phyloP scores from a whole-genome alignment of 805 yeast species.

The Ogataea degrootiae region DNA sequence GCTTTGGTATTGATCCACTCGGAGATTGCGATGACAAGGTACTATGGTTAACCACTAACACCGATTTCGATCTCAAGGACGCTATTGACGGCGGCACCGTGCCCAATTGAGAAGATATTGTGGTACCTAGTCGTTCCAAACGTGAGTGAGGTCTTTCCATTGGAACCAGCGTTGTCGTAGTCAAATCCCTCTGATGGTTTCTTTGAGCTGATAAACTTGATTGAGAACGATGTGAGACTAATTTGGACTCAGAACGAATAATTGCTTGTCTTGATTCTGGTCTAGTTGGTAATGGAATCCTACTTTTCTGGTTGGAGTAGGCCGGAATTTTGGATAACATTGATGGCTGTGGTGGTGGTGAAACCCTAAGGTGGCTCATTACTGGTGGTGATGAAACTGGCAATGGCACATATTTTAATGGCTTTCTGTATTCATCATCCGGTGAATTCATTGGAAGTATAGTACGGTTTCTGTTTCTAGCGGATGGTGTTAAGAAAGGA shows the following conservation, averaged over 20 bases:
- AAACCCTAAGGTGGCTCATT: background rate
- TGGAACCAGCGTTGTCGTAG: background rate
- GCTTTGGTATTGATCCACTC: constrained; percentile 8
- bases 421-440: constrained; percentile 3
- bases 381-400: constrained; percentile 13
- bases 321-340: background rate
- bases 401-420: constrained; percentile 20
- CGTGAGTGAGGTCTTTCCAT: constrained; percentile 10
- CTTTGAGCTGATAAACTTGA: constrained; percentile 2
- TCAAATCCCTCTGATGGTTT: background rate
- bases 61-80: too few species aligned
- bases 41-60: too few species aligned
- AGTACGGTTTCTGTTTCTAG: constrained; percentile 1
- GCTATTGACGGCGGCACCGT: constrained; percentile 1
- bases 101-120: constrained; percentile 1
- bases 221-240: background rate
- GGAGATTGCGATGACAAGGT: constrained; percentile 3
- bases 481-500: constrained; percentile 29
- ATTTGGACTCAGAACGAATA: constrained; percentile 11
- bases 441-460: constrained; percentile 1
- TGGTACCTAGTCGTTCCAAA: constrained; percentile 10
- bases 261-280: constrained; percentile 22
- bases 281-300: constrained; percentile 26
- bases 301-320: constrained; percentile 4
- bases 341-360: background rate